These are phyloP conservation scores for Gossypium schwendimanii DNA, from an alignment of 441 rosid genomes.

Conservation along the genomic window DNA sequence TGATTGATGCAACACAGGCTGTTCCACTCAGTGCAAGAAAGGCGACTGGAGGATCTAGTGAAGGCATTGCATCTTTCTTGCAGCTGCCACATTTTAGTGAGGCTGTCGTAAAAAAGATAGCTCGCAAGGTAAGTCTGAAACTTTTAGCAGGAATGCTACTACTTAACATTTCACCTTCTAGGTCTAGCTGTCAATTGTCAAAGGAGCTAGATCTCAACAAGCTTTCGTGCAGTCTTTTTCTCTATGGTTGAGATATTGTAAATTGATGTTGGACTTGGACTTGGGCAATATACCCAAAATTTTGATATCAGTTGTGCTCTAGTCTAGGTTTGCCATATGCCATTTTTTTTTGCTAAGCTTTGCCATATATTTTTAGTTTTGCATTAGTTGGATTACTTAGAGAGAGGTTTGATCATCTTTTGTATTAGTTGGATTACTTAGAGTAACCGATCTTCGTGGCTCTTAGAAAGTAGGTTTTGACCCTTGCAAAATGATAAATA, in stretches of 20 bases:
- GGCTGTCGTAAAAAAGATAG: constrained; percentile 64
- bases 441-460: neutral
- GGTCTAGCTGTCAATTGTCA: neutral
- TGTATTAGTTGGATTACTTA: neutral
- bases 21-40: constrained; percentile 97
- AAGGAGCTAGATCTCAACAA: neutral
- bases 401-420: neutral
- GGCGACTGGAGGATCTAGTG: constrained; percentile 71
- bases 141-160: constrained; percentile 1
- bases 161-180: constrained; percentile 8
- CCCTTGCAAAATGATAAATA: neutral
- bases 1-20: constrained; percentile 43
- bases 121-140: constrained; percentile 61
- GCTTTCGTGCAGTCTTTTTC: neutral
- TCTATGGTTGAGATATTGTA: neutral
- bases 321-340: neutral
- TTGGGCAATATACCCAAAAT: neutral
- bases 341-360: neutral
- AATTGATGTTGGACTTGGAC: neutral
- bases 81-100: constrained; percentile 93
- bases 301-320: neutral
- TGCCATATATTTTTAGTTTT: neutral
- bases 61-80: constrained; percentile 83
- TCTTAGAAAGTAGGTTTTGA: neutral
- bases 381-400: too few species aligned